Evolutionary conservation across 163 green algal species (phyloP).

Genomic region (Scenedesmus sp.): DNA sequence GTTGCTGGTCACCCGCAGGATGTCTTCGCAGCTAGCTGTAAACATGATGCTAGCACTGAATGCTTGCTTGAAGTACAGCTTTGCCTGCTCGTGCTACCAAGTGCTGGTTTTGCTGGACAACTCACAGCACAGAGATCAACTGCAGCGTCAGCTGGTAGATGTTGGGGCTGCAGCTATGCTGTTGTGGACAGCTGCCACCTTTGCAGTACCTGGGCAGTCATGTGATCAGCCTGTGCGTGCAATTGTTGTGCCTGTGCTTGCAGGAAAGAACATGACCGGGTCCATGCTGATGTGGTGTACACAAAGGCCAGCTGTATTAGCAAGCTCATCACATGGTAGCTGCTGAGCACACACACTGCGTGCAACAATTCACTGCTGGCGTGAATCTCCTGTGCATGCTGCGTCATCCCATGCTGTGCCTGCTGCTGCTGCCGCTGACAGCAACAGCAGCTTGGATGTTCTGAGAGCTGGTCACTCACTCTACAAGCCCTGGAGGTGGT

Average conservation of each 20-base stretch:
- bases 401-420: background rate
- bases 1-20: background rate
- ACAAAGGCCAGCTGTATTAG: background rate
- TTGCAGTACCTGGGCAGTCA: too few relatives aligned
- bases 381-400: background rate
- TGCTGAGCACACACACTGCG: background rate
- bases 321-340: background rate
- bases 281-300: background rate
- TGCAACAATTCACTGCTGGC: background rate
- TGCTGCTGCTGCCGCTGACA: background rate
- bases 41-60: background rate
- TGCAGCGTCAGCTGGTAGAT: too few relatives aligned
- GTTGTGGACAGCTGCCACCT: background rate
- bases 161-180: too few relatives aligned
- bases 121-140: too few relatives aligned
- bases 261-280: background rate
- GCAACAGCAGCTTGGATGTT: background rate
- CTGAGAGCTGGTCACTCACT: background rate
- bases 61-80: too few relatives aligned
- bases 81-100: background rate
- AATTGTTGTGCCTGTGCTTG: background rate
- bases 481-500: background rate
- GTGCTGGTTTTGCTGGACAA: background rate
- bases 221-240: background rate
- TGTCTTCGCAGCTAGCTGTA: background rate